Base-by-base conservation (phyloP, 768 basidiomycete species). In the Lactarius quietus region DNA sequence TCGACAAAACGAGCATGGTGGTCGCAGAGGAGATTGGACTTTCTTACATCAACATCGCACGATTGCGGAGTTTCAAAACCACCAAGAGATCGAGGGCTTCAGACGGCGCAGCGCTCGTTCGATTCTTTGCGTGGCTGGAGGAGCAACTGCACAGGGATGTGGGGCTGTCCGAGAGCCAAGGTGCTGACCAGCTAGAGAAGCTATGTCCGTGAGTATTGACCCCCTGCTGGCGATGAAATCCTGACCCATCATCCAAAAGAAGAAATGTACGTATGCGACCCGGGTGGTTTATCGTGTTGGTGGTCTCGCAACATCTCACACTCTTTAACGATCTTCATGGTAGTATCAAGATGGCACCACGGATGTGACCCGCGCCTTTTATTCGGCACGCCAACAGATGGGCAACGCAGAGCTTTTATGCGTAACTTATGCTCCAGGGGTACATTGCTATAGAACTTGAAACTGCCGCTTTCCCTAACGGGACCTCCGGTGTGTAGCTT, bases 121-220 rank as follows among this genome's bases (percentile, higher is more conserved):
- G 88, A 17, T 98, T 98, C 76, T 98, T 98, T 70, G 82, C 93
- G 0, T 99, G 96, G 97, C 80, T 99, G 1, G 94, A 98, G 75
- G 90, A 94, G 67, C 83, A 88, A 68, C 78, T 98, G 18, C 74
- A 82, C 3, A 77, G 81, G 8, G 91, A 86, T 0, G 79, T 78
- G 23, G 81, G 79, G 63, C 65, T 95, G 64, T 87, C 82, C 45
- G 96, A 99, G 74, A 87, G 86, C 67, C 83, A 93, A 65, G 96
- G 84, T 15, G 89, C 95, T 1, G 84, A 85, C 70, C 79, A 86
- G 70, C 80, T 99, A 57, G 90, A 93, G 77, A 77, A 84, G 69
- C 96, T 83, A 70, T 80, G 96, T 76, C 85, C 86, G 93, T 93
- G 71, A 72, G 90, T 81, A 1, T 35, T 33, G 51, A 20, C 28